A percentile compares a stretch with the other conserved stretches of the same genome.
Evolutionary conservation across 1,284 basidiomycete species (phyloP).

Genomic region (Coniferiporia sulphurascens): DNA sequence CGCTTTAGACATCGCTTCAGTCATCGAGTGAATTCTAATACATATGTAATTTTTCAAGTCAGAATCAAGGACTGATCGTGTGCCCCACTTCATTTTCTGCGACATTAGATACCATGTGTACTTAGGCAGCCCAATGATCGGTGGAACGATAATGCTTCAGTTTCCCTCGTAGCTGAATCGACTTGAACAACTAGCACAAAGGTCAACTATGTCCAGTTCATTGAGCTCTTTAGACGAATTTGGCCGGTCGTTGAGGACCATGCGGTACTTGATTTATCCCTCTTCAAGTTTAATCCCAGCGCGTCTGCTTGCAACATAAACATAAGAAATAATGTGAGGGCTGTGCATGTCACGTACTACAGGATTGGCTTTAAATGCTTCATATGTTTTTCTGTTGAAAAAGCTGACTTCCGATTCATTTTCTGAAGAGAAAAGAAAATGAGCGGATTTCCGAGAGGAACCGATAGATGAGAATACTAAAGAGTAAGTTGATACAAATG

Average conservation of each 20-base stretch:
- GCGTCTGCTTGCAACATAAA: neutral
- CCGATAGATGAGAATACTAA: neutral
- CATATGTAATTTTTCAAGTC: neutral
- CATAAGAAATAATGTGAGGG: neutral
- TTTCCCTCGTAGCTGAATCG: too few relatives aligned
- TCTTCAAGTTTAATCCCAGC: neutral
- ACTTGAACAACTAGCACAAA: too few relatives aligned
- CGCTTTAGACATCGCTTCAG: neutral
- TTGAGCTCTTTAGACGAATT: too few relatives aligned
- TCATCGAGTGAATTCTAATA: neutral
- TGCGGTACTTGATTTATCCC: too few relatives aligned
- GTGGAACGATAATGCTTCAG: too few relatives aligned
- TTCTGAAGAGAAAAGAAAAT: constrained; percentile 44
- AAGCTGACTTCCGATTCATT: constrained; percentile 93
- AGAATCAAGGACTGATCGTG: too few relatives aligned
- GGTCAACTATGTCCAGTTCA: too few relatives aligned
- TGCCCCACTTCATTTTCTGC: too few relatives aligned
- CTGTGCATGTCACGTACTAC: neutral
- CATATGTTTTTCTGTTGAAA: constrained; percentile 76
- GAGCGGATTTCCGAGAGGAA: neutral
- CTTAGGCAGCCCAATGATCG: too few relatives aligned
- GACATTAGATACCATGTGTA: too few relatives aligned
- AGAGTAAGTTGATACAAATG: constrained; percentile 9
- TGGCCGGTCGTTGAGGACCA: too few relatives aligned
- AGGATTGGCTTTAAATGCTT: constrained; percentile 27